phyloP scores from a whole-genome alignment of 176 grass and related monocot species.

The Hsuehochloa calcarea region DNA sequence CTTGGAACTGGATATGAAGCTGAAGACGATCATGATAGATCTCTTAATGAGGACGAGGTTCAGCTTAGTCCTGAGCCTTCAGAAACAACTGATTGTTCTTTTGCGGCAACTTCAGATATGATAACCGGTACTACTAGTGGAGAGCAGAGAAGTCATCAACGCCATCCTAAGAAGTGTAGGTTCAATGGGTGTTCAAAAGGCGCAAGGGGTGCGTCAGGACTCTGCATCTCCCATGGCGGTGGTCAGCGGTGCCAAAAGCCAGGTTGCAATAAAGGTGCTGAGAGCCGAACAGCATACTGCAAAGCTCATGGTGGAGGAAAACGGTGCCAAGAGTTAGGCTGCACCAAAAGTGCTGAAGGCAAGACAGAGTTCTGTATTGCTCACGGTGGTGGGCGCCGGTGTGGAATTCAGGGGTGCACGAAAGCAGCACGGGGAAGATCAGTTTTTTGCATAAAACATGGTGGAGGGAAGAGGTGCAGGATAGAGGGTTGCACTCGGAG shows the following conservation, averaged over 20 bases:
- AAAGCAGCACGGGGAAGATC: constrained; percentile 79
- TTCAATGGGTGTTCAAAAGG: constrained; percentile 89
- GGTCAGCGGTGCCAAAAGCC: constrained; percentile 85
- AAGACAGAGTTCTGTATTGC: constrained; percentile 92
- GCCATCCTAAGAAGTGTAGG: constrained; percentile 82
- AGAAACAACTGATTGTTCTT: constrained; percentile 52
- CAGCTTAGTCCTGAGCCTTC: constrained; percentile 56
- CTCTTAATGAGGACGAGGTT: constrained; percentile 28
- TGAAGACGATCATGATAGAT: constrained; percentile 9
- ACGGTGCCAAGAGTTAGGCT: constrained; percentile 76
- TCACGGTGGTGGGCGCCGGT: constrained; percentile 72
- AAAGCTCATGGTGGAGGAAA: constrained; percentile 88
- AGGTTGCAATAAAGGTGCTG: constrained; percentile 84
- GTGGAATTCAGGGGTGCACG: constrained; percentile 38
- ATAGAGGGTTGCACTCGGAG: constrained; percentile 65
- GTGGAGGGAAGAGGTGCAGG: constrained; percentile 81
- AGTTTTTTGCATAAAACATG: constrained; percentile 77
- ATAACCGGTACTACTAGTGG: constrained; percentile 7
- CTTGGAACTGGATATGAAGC: constrained; percentile 20
- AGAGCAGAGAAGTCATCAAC: constrained; percentile 48
- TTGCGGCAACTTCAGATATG: constrained; percentile 48
- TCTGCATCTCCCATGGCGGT: constrained; percentile 88
- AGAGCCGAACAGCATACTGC: constrained; percentile 78
- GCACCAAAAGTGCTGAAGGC: constrained; percentile 86
- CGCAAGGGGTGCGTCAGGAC: constrained; percentile 69